A percentile compares a stretch with the other conserved stretches of the same genome.
Evolutionary conservation across 2,329 filamentous ascomycete species (phyloP).

Genomic region (Mollisia scopiformis): DNA sequence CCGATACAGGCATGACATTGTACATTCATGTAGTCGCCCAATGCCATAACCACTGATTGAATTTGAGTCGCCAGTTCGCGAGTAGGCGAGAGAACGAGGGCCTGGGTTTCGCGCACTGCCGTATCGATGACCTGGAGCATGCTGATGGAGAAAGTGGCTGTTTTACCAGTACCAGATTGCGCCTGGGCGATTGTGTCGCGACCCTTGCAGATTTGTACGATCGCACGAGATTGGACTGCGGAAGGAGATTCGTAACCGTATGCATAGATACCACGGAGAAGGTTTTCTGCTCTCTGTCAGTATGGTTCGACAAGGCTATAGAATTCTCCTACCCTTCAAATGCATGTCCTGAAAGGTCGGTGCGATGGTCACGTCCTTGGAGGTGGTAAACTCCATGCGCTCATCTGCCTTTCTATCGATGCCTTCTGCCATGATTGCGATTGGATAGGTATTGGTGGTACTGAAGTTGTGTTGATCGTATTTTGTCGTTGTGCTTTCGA

Average conservation of each 20-base stretch:
- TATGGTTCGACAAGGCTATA: too few relatives aligned
- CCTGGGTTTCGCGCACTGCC: conserved; percentile 88
- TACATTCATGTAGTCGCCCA: conserved; percentile 99
- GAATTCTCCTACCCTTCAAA: too few relatives aligned
- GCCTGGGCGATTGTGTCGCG: conserved; percentile 98
- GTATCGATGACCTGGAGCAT: conserved; percentile 97
- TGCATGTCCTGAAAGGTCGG: conserved; percentile 79
- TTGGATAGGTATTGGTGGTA: conserved; percentile 8
- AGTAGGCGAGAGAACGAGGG: conserved; percentile 92
- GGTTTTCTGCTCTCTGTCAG: conserved; percentile 13
- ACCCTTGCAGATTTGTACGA: conserved; percentile 98
- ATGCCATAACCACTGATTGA: conserved; percentile 97
- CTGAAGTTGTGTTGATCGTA: conserved; percentile 3
- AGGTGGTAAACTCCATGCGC: conserved; percentile 97
- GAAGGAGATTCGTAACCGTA: conserved; percentile 99
- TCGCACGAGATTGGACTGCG: conserved; percentile 95
- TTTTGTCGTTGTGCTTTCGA: not conserved
- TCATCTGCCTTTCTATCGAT: conserved; percentile 94
- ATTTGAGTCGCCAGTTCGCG: conserved; percentile 98
- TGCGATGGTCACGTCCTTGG: conserved; percentile 94
- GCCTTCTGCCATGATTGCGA: conserved; percentile 75
- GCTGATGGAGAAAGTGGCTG: conserved; percentile 93
- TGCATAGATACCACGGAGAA: conserved; percentile 95
- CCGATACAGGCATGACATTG: conserved; percentile 99
- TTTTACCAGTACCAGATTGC: conserved; percentile 96